These are phyloP conservation scores for Citrullus mucosospermus DNA, from an alignment of 306 rosid species.

Conservation along the genomic window DNA sequence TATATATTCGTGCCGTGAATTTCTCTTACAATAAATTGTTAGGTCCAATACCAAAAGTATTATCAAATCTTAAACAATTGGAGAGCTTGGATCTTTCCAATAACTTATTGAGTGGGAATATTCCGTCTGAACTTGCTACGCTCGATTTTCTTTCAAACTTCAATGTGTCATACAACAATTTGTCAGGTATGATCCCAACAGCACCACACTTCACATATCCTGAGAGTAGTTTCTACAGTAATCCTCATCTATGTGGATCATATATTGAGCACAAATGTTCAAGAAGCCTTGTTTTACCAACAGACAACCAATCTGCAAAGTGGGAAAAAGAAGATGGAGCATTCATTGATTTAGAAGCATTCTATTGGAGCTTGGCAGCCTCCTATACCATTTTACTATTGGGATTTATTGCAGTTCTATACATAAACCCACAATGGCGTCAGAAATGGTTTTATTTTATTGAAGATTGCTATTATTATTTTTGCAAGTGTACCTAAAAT, in stretches of 20 bases:
- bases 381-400: neutral
- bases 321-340: too few relatives aligned
- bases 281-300: too few relatives aligned
- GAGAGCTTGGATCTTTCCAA: constrained; percentile 3
- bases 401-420: neutral
- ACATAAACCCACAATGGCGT: neutral
- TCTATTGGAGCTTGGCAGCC: neutral
- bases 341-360: neutral
- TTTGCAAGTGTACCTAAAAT: neutral
- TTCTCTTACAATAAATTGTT: neutral
- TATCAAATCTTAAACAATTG: neutral
- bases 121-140: too few relatives aligned
- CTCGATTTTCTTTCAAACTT: too few relatives aligned
- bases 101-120: neutral
- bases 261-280: too few relatives aligned
- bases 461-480: neutral
- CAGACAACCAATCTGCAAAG: too few relatives aligned
- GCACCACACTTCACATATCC: too few relatives aligned
- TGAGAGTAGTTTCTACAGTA: too few relatives aligned
- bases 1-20: neutral
- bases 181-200: too few relatives aligned
- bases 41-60: neutral
- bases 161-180: too few relatives aligned
- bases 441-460: neutral
- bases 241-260: too few relatives aligned